These are phyloP conservation scores for Suillus fuscotomentosus DNA, from an alignment of 768 basidiomycete species.

Conservation along the genomic window DNA sequence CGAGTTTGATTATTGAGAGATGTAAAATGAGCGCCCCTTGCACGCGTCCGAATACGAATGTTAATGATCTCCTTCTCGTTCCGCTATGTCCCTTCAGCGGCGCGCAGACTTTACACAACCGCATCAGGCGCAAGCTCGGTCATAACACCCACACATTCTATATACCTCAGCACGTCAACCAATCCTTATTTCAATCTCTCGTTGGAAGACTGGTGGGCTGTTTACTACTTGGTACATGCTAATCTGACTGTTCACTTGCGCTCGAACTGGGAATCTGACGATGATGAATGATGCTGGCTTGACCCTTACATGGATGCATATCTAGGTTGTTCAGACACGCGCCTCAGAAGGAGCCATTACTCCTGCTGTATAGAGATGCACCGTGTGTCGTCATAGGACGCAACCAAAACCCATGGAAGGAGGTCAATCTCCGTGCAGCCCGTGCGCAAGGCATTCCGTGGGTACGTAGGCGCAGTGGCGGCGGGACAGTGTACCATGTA, in stretches of 20 bases:
- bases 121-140: constrained; percentile 14
- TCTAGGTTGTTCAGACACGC: constrained; percentile 80
- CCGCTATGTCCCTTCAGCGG: constrained; percentile 22
- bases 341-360: constrained; percentile 60
- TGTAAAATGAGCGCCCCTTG: not conserved
- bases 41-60: constrained; percentile 5
- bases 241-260: not conserved
- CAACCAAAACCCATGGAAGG: constrained; percentile 99
- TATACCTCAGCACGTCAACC: constrained; percentile 73
- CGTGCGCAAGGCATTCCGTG: constrained; percentile 60
- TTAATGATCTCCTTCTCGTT: constrained; percentile 26
- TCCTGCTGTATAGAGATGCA: constrained; percentile 83
- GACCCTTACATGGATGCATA: constrained; percentile 25
- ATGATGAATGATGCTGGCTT: constrained; percentile 24
- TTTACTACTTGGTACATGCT: constrained; percentile 2
- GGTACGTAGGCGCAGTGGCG: constrained; percentile 85
- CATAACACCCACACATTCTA: constrained; percentile 42
- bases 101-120: constrained; percentile 12
- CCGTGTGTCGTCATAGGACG: constrained; percentile 93
- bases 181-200: constrained; percentile 90
- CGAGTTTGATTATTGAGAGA: not conserved
- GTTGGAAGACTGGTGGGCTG: constrained; percentile 81
- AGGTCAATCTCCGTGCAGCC: constrained; percentile 74
- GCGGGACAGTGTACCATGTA: constrained; percentile 96
- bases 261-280: not conserved